A percentile compares a stretch with the other conserved stretches of the same genome.
phyloP scores from a whole-genome alignment of 495 filamentous ascomycete species.

The Penicillium psychrofluorescens region DNA sequence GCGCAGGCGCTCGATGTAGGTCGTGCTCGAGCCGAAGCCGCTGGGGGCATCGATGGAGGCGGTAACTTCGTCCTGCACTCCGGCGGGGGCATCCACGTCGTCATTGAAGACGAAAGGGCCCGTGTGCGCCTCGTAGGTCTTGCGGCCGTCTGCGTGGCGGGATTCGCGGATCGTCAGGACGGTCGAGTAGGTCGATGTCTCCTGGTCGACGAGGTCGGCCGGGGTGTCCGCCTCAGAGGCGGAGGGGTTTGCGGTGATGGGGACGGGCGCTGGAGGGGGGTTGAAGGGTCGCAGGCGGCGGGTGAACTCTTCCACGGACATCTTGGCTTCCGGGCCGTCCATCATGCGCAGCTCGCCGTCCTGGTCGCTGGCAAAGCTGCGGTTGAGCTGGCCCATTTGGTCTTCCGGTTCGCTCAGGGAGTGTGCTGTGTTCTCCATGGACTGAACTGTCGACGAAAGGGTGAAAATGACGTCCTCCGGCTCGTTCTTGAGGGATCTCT shows the following conservation, averaged over 20 bases:
- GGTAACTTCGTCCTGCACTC: slow-evolving; percentile 10
- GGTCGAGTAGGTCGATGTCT: slow-evolving; percentile 63
- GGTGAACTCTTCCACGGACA: slow-evolving; percentile 46
- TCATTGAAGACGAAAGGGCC: slow-evolving; percentile 30
- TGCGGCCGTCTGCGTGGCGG: slow-evolving; percentile 59
- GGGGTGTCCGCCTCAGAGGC: slow-evolving; percentile 13
- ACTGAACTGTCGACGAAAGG: slow-evolving; percentile 62
- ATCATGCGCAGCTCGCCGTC: slow-evolving; percentile 46
- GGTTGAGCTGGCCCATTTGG: slow-evolving; percentile 39
- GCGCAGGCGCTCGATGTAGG: slow-evolving; percentile 34
- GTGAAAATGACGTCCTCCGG: slow-evolving; percentile 68
- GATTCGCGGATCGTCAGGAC: slow-evolving; percentile 77
- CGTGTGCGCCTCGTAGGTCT: slow-evolving; percentile 47
- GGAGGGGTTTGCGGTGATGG: slow-evolving; percentile 27
- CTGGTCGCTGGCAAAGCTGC: slow-evolving; percentile 35
- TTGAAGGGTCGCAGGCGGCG: slow-evolving; percentile 66
- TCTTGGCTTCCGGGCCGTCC: slow-evolving; percentile 25
- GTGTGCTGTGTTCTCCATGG: slow-evolving; percentile 57
- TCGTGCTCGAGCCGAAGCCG: slow-evolving; percentile 19
- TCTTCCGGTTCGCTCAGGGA: slow-evolving; percentile 39
- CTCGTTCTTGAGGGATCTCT: slow-evolving; percentile 42
- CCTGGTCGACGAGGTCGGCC: slow-evolving; percentile 12
- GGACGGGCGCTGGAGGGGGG: slow-evolving; percentile 66
- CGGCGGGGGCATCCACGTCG: slow-evolving; percentile 29
- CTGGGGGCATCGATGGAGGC: slow-evolving; percentile 27